These are phyloP conservation scores for sorghum (Sorghum bicolor) DNA, from an alignment of 176 grass and related monocot species.

Conservation along the genomic window DNA sequence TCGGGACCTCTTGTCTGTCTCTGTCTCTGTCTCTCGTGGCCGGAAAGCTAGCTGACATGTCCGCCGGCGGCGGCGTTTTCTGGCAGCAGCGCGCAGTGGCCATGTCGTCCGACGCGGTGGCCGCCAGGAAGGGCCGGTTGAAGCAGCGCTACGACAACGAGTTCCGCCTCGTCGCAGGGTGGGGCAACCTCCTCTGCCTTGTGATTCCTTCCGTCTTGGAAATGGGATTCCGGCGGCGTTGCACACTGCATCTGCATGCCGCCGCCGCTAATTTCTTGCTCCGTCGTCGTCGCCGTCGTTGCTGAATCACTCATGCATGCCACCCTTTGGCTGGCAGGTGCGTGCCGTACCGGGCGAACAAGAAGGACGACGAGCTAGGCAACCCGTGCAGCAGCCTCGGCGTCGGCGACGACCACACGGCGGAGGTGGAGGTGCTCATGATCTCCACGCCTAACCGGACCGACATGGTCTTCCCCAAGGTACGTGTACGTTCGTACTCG, in stretches of 20 bases:
- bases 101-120: conserved; percentile 29
- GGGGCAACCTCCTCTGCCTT: neutral
- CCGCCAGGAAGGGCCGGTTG: conserved; percentile 60
- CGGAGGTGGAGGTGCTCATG: conserved; percentile 73
- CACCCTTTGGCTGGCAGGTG: conserved; percentile 44
- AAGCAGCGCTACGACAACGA: conserved; percentile 69
- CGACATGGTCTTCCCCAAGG: conserved; percentile 93
- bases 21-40: neutral
- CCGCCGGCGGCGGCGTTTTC: neutral
- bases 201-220: neutral
- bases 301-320: neutral
- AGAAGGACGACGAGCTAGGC: conserved; percentile 18
- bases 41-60: conserved; percentile 4
- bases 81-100: conserved; percentile 17
- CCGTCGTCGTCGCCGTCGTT: too few species aligned
- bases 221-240: too few species aligned
- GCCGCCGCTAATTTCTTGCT: neutral
- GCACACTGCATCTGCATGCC: neutral
- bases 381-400: conserved; percentile 28
- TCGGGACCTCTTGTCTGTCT: neutral
- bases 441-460: conserved; percentile 65
- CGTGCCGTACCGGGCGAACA: conserved; percentile 64
- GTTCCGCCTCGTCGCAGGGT: conserved; percentile 72
- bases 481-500: conserved; percentile 52
- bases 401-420: neutral